Evolutionary conservation across 2,329 filamentous ascomycete genomes (phyloP).

Genomic region (Phialophora macrospora): DNA sequence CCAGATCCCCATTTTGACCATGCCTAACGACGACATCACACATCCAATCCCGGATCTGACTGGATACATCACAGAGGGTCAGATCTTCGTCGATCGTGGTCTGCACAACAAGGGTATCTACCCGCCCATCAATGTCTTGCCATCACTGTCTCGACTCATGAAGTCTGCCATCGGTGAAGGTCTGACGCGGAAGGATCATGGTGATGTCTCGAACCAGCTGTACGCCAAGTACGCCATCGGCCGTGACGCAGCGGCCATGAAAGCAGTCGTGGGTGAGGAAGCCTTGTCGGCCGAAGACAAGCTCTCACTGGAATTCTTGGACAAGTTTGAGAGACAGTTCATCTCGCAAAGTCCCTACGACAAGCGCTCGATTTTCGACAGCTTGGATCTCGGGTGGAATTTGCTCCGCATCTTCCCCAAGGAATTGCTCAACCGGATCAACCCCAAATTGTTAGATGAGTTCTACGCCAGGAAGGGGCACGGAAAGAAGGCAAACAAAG

Average conservation of each 20-base stretch:
- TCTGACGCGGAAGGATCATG: slow-evolving; percentile 94
- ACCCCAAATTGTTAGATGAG: slow-evolving; percentile 79
- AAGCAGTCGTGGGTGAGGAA: slow-evolving; percentile 98
- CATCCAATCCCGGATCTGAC: slow-evolving; percentile 99
- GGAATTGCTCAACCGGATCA: slow-evolving; percentile 95
- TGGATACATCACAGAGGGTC: slow-evolving; percentile 98
- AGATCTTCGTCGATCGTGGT: slow-evolving; percentile 95
- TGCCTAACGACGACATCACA: slow-evolving; percentile 99
- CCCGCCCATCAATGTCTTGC: slow-evolving; percentile 97
- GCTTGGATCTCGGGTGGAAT: slow-evolving; percentile 94
- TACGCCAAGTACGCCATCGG: slow-evolving; percentile 99
- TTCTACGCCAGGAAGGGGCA: slow-evolving; percentile 66
- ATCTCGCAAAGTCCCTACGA: slow-evolving; percentile 93
- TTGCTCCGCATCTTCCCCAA: slow-evolving; percentile 96
- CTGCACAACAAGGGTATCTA: slow-evolving; percentile 97
- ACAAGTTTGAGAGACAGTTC: slow-evolving; percentile 97
- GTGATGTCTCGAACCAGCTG: slow-evolving; percentile 98
- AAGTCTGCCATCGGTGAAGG: slow-evolving; percentile 99
- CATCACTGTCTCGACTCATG: slow-evolving; percentile 98
- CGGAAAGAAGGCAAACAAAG: slow-evolving; percentile 47
- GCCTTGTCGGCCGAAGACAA: slow-evolving; percentile 95
- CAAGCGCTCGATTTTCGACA: slow-evolving; percentile 87
- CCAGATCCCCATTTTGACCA: slow-evolving; percentile 97
- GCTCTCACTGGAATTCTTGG: slow-evolving; percentile 94
- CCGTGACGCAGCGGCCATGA: slow-evolving; percentile 96